Evolutionary conservation across 768 basidiomycete species (phyloP).

Genomic region (Hericium erinaceus): DNA sequence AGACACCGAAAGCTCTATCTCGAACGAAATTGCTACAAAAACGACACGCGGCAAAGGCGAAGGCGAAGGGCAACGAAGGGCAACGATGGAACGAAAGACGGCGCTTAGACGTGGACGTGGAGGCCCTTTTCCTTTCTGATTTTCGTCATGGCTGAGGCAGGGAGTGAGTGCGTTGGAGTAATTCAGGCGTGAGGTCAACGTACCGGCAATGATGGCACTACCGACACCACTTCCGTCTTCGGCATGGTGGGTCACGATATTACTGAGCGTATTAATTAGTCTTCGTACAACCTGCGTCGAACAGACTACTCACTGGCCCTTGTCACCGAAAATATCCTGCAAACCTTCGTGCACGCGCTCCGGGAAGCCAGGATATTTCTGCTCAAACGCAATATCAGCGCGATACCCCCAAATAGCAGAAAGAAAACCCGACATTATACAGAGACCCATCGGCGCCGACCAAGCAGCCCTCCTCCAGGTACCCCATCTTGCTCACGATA

Average conservation of each 20-base stretch:
- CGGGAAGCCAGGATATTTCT: slow-evolving; percentile 98
- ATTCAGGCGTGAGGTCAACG: slow-evolving; percentile 16
- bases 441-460: slow-evolving; percentile 93
- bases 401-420: neutral
- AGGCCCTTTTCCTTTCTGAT: slow-evolving; percentile 59
- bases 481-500: slow-evolving; percentile 90
- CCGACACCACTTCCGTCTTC: slow-evolving; percentile 94
- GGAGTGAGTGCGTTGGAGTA: slow-evolving; percentile 4
- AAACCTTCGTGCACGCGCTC: slow-evolving; percentile 90
- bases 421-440: slow-evolving; percentile 63
- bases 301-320: slow-evolving; percentile 60
- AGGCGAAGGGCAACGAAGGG: no score
- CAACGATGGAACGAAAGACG: neutral
- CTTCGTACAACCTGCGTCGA: neutral
- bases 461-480: slow-evolving; percentile 81
- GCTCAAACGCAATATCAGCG: neutral
- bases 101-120: slow-evolving; percentile 39
- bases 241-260: slow-evolving; percentile 73
- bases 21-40: no score
- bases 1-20: no score
- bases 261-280: slow-evolving; percentile 27
- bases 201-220: slow-evolving; percentile 88
- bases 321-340: slow-evolving; percentile 92
- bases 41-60: no score
- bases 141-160: slow-evolving; percentile 76